Conservation (phyloP, 805 yeast species). For the Pichia nanzhaoensis region DNA sequence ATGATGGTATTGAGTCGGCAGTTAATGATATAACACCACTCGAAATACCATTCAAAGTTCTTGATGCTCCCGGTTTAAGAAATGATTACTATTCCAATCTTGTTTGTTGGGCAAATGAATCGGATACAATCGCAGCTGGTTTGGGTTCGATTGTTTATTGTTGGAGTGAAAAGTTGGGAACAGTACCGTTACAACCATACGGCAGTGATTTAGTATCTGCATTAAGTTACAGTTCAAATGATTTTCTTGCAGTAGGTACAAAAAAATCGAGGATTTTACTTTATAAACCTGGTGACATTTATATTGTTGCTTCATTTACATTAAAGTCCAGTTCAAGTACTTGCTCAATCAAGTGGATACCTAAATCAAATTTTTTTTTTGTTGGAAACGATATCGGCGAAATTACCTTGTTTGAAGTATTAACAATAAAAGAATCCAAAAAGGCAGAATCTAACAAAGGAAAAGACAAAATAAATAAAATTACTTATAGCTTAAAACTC, state of each 20-base stretch:
- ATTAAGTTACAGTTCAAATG: slow-evolving; percentile 47
- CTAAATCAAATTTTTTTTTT: slow-evolving; percentile 36
- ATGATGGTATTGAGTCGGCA: background rate
- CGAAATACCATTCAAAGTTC: slow-evolving; percentile 41
- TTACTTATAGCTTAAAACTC: slow-evolving; percentile 12
- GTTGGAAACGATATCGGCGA: slow-evolving; percentile 65
- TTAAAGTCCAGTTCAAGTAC: slow-evolving; percentile 35
- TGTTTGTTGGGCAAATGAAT: slow-evolving; percentile 58
- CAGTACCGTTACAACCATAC: slow-evolving; percentile 37
- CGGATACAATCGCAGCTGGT: slow-evolving; percentile 58
- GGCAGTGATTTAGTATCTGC: slow-evolving; percentile 44
- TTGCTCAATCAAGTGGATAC: slow-evolving; percentile 58
- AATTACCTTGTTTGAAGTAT: slow-evolving; percentile 37
- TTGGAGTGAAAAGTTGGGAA: slow-evolving; percentile 53
- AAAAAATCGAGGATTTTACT: slow-evolving; percentile 44
- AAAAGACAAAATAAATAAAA: background rate
- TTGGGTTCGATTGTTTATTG: slow-evolving; percentile 49
- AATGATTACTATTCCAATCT: slow-evolving; percentile 76
- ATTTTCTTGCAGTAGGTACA: slow-evolving; percentile 49
- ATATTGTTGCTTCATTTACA: slow-evolving; percentile 16
- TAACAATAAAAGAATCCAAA: background rate
- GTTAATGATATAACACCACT: slow-evolving; percentile 14
- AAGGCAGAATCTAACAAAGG: background rate
- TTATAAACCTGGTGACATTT: slow-evolving; percentile 26
- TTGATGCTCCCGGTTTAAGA: slow-evolving; percentile 64